phyloP scores from a whole-genome alignment of 2,329 filamentous ascomycete species.

The Cordyceps sp. region DNA sequence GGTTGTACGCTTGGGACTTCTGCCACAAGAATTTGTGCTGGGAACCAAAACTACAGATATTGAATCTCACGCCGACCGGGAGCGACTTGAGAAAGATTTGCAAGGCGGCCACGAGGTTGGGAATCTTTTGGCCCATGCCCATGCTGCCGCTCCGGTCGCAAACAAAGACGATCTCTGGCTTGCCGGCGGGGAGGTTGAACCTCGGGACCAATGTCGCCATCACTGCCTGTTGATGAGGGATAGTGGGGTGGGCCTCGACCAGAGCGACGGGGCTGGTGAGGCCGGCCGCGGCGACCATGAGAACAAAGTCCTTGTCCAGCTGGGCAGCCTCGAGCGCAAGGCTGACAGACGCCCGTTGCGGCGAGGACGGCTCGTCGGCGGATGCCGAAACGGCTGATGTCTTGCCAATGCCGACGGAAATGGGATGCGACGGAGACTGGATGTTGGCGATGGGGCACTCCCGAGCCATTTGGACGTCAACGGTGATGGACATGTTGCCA shows the following conservation, averaged over 20 bases:
- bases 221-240: slow-evolving; percentile 39
- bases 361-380: slow-evolving; percentile 23
- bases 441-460: slow-evolving; percentile 41
- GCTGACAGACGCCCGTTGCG: slow-evolving; percentile 45
- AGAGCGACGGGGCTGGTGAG: slow-evolving; percentile 45
- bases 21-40: slow-evolving; percentile 27
- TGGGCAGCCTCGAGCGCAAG: slow-evolving; percentile 33
- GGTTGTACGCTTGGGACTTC: slow-evolving; percentile 27
- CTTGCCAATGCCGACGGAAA: slow-evolving; percentile 46
- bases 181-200: slow-evolving; percentile 40
- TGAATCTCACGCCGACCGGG: slow-evolving; percentile 47
- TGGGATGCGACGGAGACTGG: slow-evolving; percentile 51
- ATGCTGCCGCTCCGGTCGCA: slow-evolving; percentile 59
- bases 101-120: slow-evolving; percentile 35
- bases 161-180: slow-evolving; percentile 52
- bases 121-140: slow-evolving; percentile 27
- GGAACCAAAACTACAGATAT: slow-evolving; percentile 51
- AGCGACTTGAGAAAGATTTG: slow-evolving; percentile 50
- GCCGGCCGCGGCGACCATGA: slow-evolving; percentile 45
- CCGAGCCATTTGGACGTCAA: slow-evolving; percentile 28
- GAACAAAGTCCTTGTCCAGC: slow-evolving; percentile 48
- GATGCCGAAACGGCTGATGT: slow-evolving; percentile 22
- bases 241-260: slow-evolving; percentile 47
- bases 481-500: slow-evolving; percentile 10
- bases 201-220: slow-evolving; percentile 58